Base-by-base conservation (phyloP, 1,139 yeast genomes). In the Pichia terricola region DNA sequence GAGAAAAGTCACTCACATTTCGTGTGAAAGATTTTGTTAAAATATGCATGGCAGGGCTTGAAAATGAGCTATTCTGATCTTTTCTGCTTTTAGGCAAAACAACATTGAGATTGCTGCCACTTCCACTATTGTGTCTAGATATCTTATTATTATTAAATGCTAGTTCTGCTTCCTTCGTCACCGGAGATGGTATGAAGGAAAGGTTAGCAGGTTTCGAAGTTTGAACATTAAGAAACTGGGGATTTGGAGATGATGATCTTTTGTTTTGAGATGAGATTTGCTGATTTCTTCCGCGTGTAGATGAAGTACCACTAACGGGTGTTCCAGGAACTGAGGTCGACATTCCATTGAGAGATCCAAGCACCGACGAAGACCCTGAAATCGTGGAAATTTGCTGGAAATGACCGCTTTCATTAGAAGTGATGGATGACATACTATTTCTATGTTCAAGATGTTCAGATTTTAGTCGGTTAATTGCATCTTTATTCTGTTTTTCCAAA, bases 401-500 rank as follows among this genome's bases (percentile, higher is more conserved):
- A 39, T 46, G 47, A 5, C 56, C 54, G 30, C 52, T 51, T 9
- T 58, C 58, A 4, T 59, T 50, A 1, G 66, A 57, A 1, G 56
- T 50, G 3, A 60, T 47, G 8, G 62, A 56, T 5, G 65, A 58
- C 4, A 61, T 46, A 44, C 63, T 59, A 34, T 52, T 56, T 26
- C 64, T 46, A 42, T 59, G 77, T 51, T 80, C 85, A 50, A 80
- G 54, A 62, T 86, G 95, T 59, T 91, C 97, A 39, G 73, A 80
- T 57, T 87, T 85, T 56, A 94, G 72, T 51, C 95, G 68, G 57
- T 85, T 85, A 48, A 94, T 86, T 16, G 86, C 89, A 62, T 89
- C 97, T 59, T 86, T 87, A 58, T 94, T 94, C 22, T 96, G 97
- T 57, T 84, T 85, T 55, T 91, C 98, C 50, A 94, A 70, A 4